Evolutionary conservation across 2,329 filamentous ascomycete genomes (phyloP).

Genomic region (Cytospora piceae): DNA sequence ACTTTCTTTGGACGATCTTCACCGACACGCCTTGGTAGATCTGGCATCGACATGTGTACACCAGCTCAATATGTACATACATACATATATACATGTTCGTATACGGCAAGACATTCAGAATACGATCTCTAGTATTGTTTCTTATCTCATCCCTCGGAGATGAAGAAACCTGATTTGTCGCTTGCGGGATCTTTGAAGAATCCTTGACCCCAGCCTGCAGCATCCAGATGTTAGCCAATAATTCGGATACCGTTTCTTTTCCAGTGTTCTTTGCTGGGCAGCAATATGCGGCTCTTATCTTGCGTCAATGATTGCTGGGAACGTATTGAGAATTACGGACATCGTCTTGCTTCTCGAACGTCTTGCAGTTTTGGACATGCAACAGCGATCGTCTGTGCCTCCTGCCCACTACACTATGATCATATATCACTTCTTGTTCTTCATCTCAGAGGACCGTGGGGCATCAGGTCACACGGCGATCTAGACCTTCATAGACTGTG

Average conservation of each 20-base stretch:
- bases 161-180: no score
- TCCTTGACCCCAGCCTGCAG: neutral
- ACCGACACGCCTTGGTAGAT: neutral
- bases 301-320: no score
- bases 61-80: no score
- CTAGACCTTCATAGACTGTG: conserved; percentile 14
- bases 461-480: neutral
- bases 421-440: neutral
- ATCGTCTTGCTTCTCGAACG: neutral
- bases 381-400: neutral
- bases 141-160: no score
- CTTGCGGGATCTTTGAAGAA: neutral
- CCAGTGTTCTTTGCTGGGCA: neutral
- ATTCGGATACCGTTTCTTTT: neutral
- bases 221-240: neutral
- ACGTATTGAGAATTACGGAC: neutral
- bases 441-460: neutral
- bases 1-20: neutral
- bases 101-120: no score
- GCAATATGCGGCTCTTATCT: neutral
- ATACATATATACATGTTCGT: no score
- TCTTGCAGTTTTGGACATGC: neutral
- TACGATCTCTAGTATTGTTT: no score
- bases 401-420: neutral
- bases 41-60: no score